Base-by-base conservation (phyloP, 352 stramenopile species). In the Pythium aristosporum region DNA sequence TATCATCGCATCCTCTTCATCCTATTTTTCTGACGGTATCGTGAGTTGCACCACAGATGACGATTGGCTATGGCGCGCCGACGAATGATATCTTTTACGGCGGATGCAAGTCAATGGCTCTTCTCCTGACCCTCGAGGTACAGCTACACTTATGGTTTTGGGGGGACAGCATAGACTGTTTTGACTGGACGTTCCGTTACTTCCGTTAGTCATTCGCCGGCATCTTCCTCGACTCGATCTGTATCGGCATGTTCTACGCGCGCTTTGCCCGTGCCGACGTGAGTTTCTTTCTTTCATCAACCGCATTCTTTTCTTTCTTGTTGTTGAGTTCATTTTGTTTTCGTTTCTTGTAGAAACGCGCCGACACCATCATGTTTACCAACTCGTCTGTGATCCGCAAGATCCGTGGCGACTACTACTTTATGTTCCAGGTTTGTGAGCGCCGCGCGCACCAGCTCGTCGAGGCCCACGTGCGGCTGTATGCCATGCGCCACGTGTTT, bases 361-460 rank as follows among this genome's bases (percentile, higher is more conserved):
- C 87, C 1, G 84, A 89, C 54, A 93, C 87, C 5, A 87, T 97
- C 70, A 89, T 96, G 69, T 96, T 97, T 52, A 87, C 82, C 5
- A 86, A 92, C 32, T 79, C 72, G 15, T 88, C 83, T 2, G 82
- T 97, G 28, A 94, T 97, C 71, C 89, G 89, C 36, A 85, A 90
- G 67, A 96, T 97, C 58, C 87, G 89, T 13, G 89, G 89, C 5
- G 77, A 94, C 44, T 96, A 87, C 63, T 96, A 96, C 77, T 88
- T 97, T 50, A 97, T 97, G 88, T 89, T 96, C 61, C 89, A 97
- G 54, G 82, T 92, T 1, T 97, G 89, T 53, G 89, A 97, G 63
- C 76, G 88, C 34, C 82, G 89, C 28, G 96, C 96, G 58, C 88
- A 96, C 55, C 89, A 97, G 60, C 83, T 96, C 18, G 84, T 92